phyloP scores from a whole-genome alignment of 23 red algal genomes.

The Pyropia haitanensis region DNA sequence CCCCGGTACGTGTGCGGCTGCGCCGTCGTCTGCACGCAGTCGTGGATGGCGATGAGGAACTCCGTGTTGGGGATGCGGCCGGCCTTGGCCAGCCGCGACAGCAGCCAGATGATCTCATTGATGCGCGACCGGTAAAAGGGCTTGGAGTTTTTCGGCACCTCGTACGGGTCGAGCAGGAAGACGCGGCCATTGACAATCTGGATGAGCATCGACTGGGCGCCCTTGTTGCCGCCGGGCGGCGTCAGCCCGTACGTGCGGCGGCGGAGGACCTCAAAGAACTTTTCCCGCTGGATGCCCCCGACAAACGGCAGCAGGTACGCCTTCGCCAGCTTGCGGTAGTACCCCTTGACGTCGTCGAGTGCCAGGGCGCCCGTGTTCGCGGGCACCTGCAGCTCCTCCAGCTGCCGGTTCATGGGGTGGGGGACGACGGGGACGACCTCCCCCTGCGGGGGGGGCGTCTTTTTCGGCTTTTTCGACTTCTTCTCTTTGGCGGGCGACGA shows the following conservation, averaged over 20 bases:
- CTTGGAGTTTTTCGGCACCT: slow-evolving; percentile 55
- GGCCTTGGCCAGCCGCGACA: slow-evolving; percentile 40
- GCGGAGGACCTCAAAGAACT: slow-evolving; percentile 46
- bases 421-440: too few species aligned
- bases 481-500: too few species aligned
- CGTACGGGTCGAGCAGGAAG: slow-evolving; percentile 67
- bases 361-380: slow-evolving; percentile 24
- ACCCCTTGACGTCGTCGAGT: slow-evolving; percentile 17
- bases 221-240: slow-evolving; percentile 64
- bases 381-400: slow-evolving; percentile 29
- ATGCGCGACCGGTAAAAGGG: slow-evolving; percentile 69
- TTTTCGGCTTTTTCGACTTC: too few species aligned
- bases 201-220: slow-evolving; percentile 53
- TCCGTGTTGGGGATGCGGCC: slow-evolving; percentile 61
- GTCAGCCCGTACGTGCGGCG: slow-evolving; percentile 56
- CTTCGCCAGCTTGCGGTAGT: slow-evolving; percentile 40
- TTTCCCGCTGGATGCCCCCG: slow-evolving; percentile 34
- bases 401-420: slow-evolving; percentile 50
- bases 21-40: slow-evolving; percentile 94
- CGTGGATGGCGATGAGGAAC: slow-evolving; percentile 85
- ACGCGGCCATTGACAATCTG: slow-evolving; percentile 50
- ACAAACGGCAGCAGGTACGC: slow-evolving; percentile 44
- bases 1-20: slow-evolving; percentile 48
- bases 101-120: slow-evolving; percentile 69
- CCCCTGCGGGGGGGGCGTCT: too few species aligned